Evolutionary conservation across 179 eudicot genomes (phyloP), one percentile per base, ranked within the genome.

Genomic region (Beta corolliflora): DNA sequence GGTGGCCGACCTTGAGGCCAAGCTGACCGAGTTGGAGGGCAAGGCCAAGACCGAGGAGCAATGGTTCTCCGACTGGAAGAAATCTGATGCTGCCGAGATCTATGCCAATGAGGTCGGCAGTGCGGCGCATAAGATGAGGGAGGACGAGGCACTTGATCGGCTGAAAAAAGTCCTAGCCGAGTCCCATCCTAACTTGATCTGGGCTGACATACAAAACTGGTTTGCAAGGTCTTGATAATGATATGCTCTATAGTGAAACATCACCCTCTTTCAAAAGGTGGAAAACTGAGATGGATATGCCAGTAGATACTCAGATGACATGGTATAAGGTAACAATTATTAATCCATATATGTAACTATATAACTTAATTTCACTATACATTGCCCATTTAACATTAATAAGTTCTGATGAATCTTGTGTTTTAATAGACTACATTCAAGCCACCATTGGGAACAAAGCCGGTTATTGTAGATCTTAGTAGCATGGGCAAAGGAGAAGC

Each of bases 121-220:
- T n/a, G n/a, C n/a, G n/a, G n/a, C n/a, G n/a, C n/a, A n/a, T n/a
- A n/a, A n/a, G n/a, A n/a, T n/a, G 54, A n/a, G n/a, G n/a, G n/a
- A n/a, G n/a, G n/a, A n/a, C n/a, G n/a, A n/a, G n/a, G n/a, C n/a
- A n/a, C n/a, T n/a, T n/a, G n/a, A n/a, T n/a, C n/a, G n/a, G n/a
- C n/a, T n/a, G n/a, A n/a, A n/a, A n/a, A n/a, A n/a, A n/a, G n/a
- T n/a, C n/a, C n/a, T n/a, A n/a, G n/a, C n/a, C n/a, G n/a, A n/a
- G n/a, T n/a, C n/a, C n/a, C n/a, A n/a, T n/a, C n/a, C n/a, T n/a
- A n/a, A n/a, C n/a, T n/a, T n/a, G n/a, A n/a, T n/a, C n/a, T n/a
- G n/a, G n/a, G n/a, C n/a, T n/a, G n/a, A n/a, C 81, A 0, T 92
- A 93, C 70, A 84, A 58, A 55, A 23, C 79, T 8, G 88, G 88